Evolutionary conservation across 75 land plant genomes (phyloP).

Genomic region (Picea sitchensis): DNA sequence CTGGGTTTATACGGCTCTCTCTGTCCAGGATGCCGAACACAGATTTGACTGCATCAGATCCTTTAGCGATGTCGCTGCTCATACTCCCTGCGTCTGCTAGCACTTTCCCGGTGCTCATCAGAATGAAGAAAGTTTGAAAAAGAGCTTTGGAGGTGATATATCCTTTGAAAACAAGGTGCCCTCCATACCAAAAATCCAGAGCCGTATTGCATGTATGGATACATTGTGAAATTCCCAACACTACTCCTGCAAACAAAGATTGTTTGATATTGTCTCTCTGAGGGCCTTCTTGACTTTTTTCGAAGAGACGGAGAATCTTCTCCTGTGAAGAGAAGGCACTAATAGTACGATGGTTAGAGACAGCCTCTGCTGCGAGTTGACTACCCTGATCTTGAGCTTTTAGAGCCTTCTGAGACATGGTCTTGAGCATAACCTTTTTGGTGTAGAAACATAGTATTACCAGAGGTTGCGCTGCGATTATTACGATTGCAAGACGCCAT

Average conservation of each 20-base stretch:
- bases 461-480: slow-evolving; percentile 75
- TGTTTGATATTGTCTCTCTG: slow-evolving; percentile 33
- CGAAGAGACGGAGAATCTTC: slow-evolving; percentile 50
- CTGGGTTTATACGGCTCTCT: slow-evolving; percentile 48
- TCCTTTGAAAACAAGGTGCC: slow-evolving; percentile 41
- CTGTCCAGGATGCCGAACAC: slow-evolving; percentile 73
- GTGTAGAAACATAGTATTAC: slow-evolving; percentile 68
- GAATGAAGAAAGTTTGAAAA: slow-evolving; percentile 70
- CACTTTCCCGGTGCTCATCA: slow-evolving; percentile 73
- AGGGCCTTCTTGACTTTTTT: slow-evolving; percentile 40
- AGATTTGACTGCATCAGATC: slow-evolving; percentile 50
- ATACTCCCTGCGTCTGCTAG: slow-evolving; percentile 84
- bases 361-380: slow-evolving; percentile 76
- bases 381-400: slow-evolving; percentile 46
- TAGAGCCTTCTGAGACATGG: slow-evolving; percentile 27
- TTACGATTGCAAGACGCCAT: slow-evolving; percentile 74
- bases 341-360: slow-evolving; percentile 68
- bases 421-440: slow-evolving; percentile 40
- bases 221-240: slow-evolving; percentile 53
- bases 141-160: slow-evolving; percentile 40
- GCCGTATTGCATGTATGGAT: slow-evolving; percentile 52
- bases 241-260: slow-evolving; percentile 66
- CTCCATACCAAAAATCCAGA: slow-evolving; percentile 84
- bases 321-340: slow-evolving; percentile 73
- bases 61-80: slow-evolving; percentile 74